These are phyloP conservation scores for Chaetomiaceae sp. DNA, from an alignment of 2,329 filamentous ascomycete genomes.

Conservation along the genomic window DNA sequence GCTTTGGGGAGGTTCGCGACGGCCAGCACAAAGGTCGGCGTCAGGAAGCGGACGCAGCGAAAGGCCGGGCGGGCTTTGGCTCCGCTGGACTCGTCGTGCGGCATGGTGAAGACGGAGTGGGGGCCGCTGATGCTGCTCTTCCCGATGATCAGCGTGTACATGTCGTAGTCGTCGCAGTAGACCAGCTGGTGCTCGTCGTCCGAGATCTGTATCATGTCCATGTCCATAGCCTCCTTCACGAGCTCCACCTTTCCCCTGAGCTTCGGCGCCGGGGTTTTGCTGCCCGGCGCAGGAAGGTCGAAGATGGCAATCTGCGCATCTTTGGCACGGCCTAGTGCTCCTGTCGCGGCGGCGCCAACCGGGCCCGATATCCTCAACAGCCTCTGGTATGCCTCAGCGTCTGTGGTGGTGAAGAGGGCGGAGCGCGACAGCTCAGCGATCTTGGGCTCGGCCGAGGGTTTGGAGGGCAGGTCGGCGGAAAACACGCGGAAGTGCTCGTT, in stretches of 20 bases:
- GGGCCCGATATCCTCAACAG: constrained; percentile 52
- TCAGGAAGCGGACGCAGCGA: constrained; percentile 55
- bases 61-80: constrained; percentile 45
- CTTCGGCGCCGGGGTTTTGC: constrained; percentile 41
- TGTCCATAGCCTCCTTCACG: constrained; percentile 57
- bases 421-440: constrained; percentile 50
- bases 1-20: constrained; percentile 55
- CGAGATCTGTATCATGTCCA: constrained; percentile 63
- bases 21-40: constrained; percentile 52
- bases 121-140: constrained; percentile 43
- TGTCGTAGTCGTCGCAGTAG: constrained; percentile 72
- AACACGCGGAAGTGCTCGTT: constrained; percentile 84
- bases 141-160: constrained; percentile 61
- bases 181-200: constrained; percentile 64
- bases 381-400: constrained; percentile 54
- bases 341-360: constrained; percentile 74
- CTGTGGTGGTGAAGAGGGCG: constrained; percentile 48
- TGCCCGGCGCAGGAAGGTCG: constrained; percentile 54
- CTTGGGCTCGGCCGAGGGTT: constrained; percentile 31
- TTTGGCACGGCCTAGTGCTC: constrained; percentile 53
- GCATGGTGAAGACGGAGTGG: constrained; percentile 52
- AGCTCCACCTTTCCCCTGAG: constrained; percentile 47
- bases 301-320: constrained; percentile 78
- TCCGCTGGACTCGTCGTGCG: constrained; percentile 38
- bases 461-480: constrained; percentile 44